phyloP scores from a whole-genome alignment of 148 eudicot species.

The Rhododendron mucronatum region DNA sequence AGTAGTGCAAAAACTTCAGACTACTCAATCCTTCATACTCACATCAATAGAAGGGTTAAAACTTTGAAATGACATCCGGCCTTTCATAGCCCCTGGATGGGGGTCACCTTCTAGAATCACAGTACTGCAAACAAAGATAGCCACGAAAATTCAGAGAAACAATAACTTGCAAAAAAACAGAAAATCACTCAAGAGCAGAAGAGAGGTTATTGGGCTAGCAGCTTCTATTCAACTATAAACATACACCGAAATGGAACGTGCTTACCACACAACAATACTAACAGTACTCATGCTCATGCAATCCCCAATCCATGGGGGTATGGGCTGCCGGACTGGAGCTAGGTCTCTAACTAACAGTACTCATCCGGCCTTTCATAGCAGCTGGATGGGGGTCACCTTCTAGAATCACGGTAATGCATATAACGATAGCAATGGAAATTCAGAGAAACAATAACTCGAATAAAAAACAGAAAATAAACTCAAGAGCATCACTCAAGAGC shows the following conservation, averaged over 20 bases:
- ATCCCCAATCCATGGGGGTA: not conserved
- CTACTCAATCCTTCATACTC: conserved; percentile 38
- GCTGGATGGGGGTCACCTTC: conserved; percentile 96
- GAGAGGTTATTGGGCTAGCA: not conserved
- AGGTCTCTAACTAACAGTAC: not conserved
- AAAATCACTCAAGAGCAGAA: not conserved
- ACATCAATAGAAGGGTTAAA: conserved; percentile 93
- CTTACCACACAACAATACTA: not conserved
- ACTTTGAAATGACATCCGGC: conserved; percentile 86
- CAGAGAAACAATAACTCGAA: not conserved
- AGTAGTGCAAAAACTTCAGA: conserved; percentile 6
- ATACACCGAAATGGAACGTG: not conserved
- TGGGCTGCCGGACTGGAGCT: not conserved
- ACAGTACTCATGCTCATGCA: not conserved
- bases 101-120: conserved; percentile 97
- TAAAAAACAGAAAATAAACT: not conserved
- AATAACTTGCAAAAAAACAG: not conserved
- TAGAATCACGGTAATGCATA: conserved; percentile 64
- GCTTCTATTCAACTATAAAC: not conserved
- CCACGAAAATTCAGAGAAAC: not conserved
- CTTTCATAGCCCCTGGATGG: conserved; percentile 63
- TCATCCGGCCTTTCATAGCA: conserved; percentile 68
- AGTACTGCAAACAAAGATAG: conserved; percentile 42
- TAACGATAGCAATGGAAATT: not conserved
- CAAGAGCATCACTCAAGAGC: not conserved